These are phyloP conservation scores for Lepidium campestre DNA, from an alignment of 441 rosid species.

Conservation along the genomic window DNA sequence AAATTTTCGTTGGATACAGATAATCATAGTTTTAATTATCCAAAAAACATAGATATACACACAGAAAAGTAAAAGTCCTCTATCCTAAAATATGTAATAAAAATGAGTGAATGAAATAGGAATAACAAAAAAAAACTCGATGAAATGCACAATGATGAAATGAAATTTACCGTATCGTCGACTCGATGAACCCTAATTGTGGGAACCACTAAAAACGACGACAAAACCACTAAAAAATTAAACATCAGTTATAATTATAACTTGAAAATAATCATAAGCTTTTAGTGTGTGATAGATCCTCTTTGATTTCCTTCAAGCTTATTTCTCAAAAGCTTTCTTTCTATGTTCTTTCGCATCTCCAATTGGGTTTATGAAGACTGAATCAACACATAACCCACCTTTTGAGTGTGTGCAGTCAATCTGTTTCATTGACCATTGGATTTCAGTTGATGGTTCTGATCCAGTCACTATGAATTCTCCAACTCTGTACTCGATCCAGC, in stretches of 20 bases:
- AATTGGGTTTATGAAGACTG: conserved; percentile 62
- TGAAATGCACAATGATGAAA: conserved; percentile 13
- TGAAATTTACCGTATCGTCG: conserved; percentile 8
- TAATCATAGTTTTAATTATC: neutral
- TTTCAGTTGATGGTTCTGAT: conserved; percentile 57
- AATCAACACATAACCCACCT: conserved; percentile 88
- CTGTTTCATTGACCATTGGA: conserved; percentile 84
- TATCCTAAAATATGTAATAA: conserved; percentile 17
- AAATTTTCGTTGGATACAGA: conserved; percentile 4
- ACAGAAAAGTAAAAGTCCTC: neutral
- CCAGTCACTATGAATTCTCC: conserved; percentile 67
- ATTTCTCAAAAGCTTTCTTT: conserved; percentile 6
- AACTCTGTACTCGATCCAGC: conserved; percentile 77
- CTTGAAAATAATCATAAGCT: conserved; percentile 5
- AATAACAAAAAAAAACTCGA: conserved; percentile 5
- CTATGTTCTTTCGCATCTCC: conserved; percentile 19
- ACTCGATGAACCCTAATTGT: conserved; percentile 9
- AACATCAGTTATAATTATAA: neutral
- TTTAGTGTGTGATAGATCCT: neutral
- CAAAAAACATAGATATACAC: conserved; percentile 8
- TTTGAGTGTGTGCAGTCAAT: conserved; percentile 91
- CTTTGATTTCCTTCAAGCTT: neutral
- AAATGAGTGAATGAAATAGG: neutral
- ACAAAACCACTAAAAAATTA: neutral
- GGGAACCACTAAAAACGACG: conserved; percentile 3